Evolutionary conservation across 164 flowering plant species (phyloP).

Genomic region (Tetracentron sinense): DNA sequence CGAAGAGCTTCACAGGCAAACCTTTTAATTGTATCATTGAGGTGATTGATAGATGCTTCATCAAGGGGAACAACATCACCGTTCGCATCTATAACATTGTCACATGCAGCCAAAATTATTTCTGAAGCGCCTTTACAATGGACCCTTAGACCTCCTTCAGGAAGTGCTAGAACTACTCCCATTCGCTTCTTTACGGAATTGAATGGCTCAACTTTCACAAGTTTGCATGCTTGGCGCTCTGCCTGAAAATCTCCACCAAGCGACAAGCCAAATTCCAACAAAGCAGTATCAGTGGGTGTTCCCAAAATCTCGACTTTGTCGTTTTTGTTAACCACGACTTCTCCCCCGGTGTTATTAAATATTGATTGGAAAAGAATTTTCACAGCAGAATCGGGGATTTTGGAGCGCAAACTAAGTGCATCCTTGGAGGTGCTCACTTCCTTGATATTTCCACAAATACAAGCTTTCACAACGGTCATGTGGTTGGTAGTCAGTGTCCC

Average conservation of each 20-base stretch:
- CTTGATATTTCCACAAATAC: slow-evolving; percentile 52
- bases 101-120: slow-evolving; percentile 66
- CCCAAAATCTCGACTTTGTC: slow-evolving; percentile 62
- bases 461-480: slow-evolving; percentile 80
- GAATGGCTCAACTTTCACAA: slow-evolving; percentile 76
- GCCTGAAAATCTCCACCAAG: slow-evolving; percentile 67
- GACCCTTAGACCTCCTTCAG: slow-evolving; percentile 59
- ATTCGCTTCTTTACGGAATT: slow-evolving; percentile 74
- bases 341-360: slow-evolving; percentile 71
- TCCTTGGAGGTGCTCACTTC: slow-evolving; percentile 29
- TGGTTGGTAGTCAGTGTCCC: slow-evolving; percentile 78
- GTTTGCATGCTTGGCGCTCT: slow-evolving; percentile 37
- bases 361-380: slow-evolving; percentile 57
- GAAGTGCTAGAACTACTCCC: slow-evolving; percentile 67
- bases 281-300: slow-evolving; percentile 67
- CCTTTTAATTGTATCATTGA: slow-evolving; percentile 47
- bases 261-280: slow-evolving; percentile 60
- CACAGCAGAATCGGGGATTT: slow-evolving; percentile 41
- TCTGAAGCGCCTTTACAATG: slow-evolving; percentile 81
- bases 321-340: slow-evolving; percentile 50
- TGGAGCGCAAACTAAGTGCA: slow-evolving; percentile 30
- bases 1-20: slow-evolving; percentile 78
- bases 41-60: slow-evolving; percentile 37
- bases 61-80: slow-evolving; percentile 63
- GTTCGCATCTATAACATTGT: slow-evolving; percentile 51